Percentiles rank a stretch among this genome's conserved stretches.
These are phyloP conservation scores for Candida nitratophila DNA, from an alignment of 805 yeast genomes.

Conservation along the genomic window DNA sequence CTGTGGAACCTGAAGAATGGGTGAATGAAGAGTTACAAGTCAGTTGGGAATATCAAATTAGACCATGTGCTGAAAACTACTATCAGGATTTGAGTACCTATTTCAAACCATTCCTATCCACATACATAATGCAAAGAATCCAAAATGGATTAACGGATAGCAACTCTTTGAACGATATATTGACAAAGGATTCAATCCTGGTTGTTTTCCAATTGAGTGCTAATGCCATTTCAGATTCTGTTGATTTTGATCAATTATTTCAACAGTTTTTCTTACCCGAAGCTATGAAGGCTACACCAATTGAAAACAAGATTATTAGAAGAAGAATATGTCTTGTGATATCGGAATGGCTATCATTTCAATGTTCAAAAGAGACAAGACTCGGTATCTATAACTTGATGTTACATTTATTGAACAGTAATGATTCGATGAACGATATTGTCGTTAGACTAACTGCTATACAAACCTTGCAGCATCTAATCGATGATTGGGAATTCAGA, in stretches of 20 bases:
- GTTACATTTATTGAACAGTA: slow-evolving; percentile 32
- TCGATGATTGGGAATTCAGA: slow-evolving; percentile 85
- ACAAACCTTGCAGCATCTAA: slow-evolving; percentile 56
- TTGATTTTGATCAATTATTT: slow-evolving; percentile 64
- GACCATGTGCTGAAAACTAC: slow-evolving; percentile 83
- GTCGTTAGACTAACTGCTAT: slow-evolving; percentile 78
- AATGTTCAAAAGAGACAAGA: slow-evolving; percentile 54
- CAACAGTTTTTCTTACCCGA: slow-evolving; percentile 62
- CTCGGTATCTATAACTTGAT: slow-evolving; percentile 53
- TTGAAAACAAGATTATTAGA: slow-evolving; percentile 55
- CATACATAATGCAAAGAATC: slow-evolving; percentile 53
- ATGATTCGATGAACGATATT: slow-evolving; percentile 48
- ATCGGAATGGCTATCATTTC: slow-evolving; percentile 72
- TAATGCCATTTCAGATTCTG: slow-evolving; percentile 51
- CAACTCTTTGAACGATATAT: slow-evolving; percentile 31
- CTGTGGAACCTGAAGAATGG: slow-evolving; percentile 88
- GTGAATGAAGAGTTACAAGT: slow-evolving; percentile 69
- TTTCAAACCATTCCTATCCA: slow-evolving; percentile 50
- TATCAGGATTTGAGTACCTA: slow-evolving; percentile 65
- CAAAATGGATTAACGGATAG: slow-evolving; percentile 28
- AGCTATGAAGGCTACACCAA: slow-evolving; percentile 35
- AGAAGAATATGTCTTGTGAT: slow-evolving; percentile 74
- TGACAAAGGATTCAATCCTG: slow-evolving; percentile 72
- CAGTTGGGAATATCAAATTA: slow-evolving; percentile 76
- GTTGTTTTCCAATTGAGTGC: slow-evolving; percentile 80